phyloP scores from a whole-genome alignment of 352 stramenopile species.

The Globisporangium sylvaticum region DNA sequence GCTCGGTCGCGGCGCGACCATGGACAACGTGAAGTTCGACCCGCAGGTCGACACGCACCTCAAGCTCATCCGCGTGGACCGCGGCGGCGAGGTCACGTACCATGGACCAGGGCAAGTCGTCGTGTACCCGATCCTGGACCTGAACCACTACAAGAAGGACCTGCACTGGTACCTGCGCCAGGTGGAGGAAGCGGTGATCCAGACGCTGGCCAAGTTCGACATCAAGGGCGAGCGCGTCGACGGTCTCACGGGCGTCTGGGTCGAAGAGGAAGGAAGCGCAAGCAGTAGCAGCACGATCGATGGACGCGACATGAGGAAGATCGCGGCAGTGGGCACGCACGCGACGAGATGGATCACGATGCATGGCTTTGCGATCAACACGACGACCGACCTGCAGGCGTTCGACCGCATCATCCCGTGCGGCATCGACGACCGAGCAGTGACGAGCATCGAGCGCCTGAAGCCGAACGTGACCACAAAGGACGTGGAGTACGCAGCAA shows the following conservation, averaged over 20 bases:
- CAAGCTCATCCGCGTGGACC: slow-evolving; percentile 95
- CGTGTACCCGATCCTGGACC: slow-evolving; percentile 96
- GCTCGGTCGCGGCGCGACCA: slow-evolving; percentile 89
- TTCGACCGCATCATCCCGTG: slow-evolving; percentile 98
- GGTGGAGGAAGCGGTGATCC: slow-evolving; percentile 96
- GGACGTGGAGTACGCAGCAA: slow-evolving; percentile 62
- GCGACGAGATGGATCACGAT: slow-evolving; percentile 97
- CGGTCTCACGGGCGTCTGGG: slow-evolving; percentile 95
- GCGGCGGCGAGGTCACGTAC: slow-evolving; percentile 98
- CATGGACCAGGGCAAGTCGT: slow-evolving; percentile 98
- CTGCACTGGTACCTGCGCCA: slow-evolving; percentile 96
- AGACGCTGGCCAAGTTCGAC: slow-evolving; percentile 83
- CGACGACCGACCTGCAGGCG: slow-evolving; percentile 86
- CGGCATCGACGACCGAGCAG: slow-evolving; percentile 90
- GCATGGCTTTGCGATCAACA: slow-evolving; percentile 98
- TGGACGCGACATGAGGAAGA: slow-evolving; percentile 87
- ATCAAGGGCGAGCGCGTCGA: slow-evolving; percentile 89
- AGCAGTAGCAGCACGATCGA: slow-evolving; percentile 13
- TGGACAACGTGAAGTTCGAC: slow-evolving; percentile 63
- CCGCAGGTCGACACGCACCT: slow-evolving; percentile 42
- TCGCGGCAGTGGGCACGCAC: slow-evolving; percentile 95
- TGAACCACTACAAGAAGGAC: slow-evolving; percentile 93
- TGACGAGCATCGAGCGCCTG: slow-evolving; percentile 77
- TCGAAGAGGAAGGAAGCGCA: slow-evolving; percentile 63
- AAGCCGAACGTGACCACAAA: slow-evolving; percentile 42